Base-by-base conservation (phyloP, 257 asterid genomes). In the Solanum chiquidenum region DNA sequence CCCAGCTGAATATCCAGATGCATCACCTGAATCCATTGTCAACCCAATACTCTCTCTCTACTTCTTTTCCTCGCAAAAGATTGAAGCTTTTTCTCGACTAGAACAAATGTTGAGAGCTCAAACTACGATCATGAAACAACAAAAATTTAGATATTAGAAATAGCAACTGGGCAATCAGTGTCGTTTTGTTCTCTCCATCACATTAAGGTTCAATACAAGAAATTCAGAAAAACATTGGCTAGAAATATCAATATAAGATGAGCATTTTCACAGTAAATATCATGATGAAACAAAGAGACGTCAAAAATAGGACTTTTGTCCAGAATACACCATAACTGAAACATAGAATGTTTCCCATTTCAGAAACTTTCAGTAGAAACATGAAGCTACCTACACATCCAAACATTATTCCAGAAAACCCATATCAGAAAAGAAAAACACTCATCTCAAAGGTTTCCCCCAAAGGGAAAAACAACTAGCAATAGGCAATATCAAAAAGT, bases 1-100 rank as follows among this genome's bases (percentile, higher is more conserved):
- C 40, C 66, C 92, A 37, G 91, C 55, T 27, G 93, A 92, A 85
- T 79, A 33, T 13, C 86, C 88, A 4, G 88, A 69, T 55, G 85
- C 79, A 76, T 93, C 91, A 49, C 94, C 93, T 27, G 95, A 90
- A 85, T 93, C 94, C 98, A 95, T 95, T 73, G 83, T 37, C 83
- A 35, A 74, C 21, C 83, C 55, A 7, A 5, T 74, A 37, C 83
- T 37, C 33, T 37, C 52, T 79, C 68, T 60, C 68, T 60, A 21
- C 58, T 27, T 14, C 9, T 44, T n/a, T 27, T 44, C 25, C 38
- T 44, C 66, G 1, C 40, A 9, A 44, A 79, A 79, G 27, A 44
- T 79, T 79, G 16, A 44, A 79, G 66, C 85, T 44, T 46, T 74
- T 79, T 44, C 27, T 79, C 25, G 5, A 79, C 66, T 44, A 25